Base-by-base conservation (phyloP, 2,329 filamentous ascomycete species). In the Coniochaeta sp. region DNA sequence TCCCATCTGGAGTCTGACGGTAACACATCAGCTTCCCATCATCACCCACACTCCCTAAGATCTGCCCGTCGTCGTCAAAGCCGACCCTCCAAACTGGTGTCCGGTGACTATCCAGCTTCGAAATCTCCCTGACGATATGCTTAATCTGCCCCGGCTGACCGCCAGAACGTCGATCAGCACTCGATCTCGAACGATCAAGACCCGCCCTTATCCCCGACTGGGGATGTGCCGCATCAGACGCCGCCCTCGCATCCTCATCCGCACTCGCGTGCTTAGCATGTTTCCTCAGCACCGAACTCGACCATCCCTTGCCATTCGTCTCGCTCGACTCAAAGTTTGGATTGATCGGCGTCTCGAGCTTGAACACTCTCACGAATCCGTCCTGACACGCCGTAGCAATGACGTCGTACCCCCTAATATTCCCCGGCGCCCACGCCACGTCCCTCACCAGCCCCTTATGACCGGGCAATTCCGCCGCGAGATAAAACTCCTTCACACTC, bases 351-450 rank as follows among this genome's bases (percentile, higher is more conserved):
- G 89, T 89, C 38, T 87, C 85, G 19, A 96, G 73, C 67, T 93
- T 87, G 69, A 96, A 96, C n/a, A 99, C 89, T 44, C 93, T 84
- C 44, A 97, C 86, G 67, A 86, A 88, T 3, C 95, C 93, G 71
- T 99, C 95, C 73, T 96, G 96, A 71, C 91, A 95, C 2, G 92
- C 93, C 6, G 93, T 96, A 3, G 93, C 95, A 67, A 98, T 83
- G 61, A 93, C 83, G 72, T 99, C 95, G 71, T 91, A 93, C 1
- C 93, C 93, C 43, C 93, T 81, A 67, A 96, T 91, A 65, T 92
- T 96, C 14, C 92, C 93, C 56, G 92, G 89, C 1, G 93, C 91
- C 95, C 95, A 99, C 1, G 91, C 88, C 1, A 97, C 84, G 71
- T 97, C 93, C 56, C 93, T 83, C 7, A 97, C 89, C 43, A 98